phyloP scores from a whole-genome alignment of 108 stramenopile species.

The Skeletonema marinoi region DNA sequence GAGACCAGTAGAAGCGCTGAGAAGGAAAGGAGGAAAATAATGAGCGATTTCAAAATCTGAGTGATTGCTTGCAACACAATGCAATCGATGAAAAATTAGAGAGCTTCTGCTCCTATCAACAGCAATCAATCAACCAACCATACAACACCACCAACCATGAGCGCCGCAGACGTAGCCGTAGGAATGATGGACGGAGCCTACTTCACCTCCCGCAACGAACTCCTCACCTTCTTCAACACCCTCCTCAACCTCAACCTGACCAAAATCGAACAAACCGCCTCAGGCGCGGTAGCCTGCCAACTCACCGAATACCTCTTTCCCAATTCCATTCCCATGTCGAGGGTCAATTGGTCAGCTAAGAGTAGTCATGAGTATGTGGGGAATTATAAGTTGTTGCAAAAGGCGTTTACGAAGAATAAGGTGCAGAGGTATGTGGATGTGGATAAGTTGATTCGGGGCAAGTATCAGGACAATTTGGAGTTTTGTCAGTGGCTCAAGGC shows the following conservation, averaged over 20 bases:
- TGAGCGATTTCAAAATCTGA: background rate
- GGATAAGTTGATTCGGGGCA: slow-evolving; percentile 92
- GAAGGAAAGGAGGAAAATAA: background rate
- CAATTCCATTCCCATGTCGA: slow-evolving; percentile 87
- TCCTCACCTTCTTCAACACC: slow-evolving; percentile 95
- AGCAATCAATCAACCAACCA: background rate
- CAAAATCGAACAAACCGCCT: slow-evolving; percentile 98
- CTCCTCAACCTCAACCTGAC: slow-evolving; percentile 85
- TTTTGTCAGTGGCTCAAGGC: slow-evolving; percentile 99
- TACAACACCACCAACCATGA: background rate
- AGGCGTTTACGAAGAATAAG: slow-evolving; percentile 83
- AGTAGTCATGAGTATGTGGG: slow-evolving; percentile 85
- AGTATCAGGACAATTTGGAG: slow-evolving; percentile 97
- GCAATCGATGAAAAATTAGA: too few species aligned
- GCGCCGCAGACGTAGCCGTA: slow-evolving; percentile 12
- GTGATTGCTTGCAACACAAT: too few species aligned
- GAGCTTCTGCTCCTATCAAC: too few species aligned
- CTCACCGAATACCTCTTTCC: slow-evolving; percentile 94
- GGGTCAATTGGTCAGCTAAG: slow-evolving; percentile 95
- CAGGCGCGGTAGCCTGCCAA: slow-evolving; percentile 97
- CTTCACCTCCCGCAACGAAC: slow-evolving; percentile 94
- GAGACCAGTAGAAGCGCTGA: background rate
- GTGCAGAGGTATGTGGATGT: slow-evolving; percentile 91
- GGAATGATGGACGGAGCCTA: slow-evolving; percentile 99
- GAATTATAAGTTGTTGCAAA: slow-evolving; percentile 99